A percentile compares a stretch with the other conserved stretches of the same genome.
phyloP scores from a whole-genome alignment of 331 rosid species.

The Spiraea crenata region DNA sequence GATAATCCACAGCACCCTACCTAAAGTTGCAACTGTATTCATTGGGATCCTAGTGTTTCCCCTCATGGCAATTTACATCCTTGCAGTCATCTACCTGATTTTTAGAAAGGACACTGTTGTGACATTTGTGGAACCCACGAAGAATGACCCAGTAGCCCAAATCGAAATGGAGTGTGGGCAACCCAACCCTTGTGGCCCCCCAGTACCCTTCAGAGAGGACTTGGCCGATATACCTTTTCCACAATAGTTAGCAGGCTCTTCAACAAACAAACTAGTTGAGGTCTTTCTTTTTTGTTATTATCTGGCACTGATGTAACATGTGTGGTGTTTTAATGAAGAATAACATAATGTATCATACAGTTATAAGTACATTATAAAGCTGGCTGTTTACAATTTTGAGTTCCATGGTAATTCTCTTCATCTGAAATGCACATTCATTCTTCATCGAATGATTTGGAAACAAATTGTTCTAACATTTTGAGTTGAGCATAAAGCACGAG shows the following conservation, averaged over 20 bases:
- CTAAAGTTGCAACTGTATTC: conserved; percentile 59
- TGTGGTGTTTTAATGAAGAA: background rate
- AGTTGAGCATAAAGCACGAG: no score
- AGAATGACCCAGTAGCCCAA: conserved; percentile 42
- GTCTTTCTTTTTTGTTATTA: background rate
- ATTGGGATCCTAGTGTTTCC: conserved; percentile 80
- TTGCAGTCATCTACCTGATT: conserved; percentile 55
- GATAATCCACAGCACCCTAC: conserved; percentile 63
- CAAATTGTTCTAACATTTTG: no score
- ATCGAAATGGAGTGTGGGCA: conserved; percentile 52
- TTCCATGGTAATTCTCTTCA: no score
- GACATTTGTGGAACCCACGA: conserved; percentile 46
- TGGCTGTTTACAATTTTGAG: no score
- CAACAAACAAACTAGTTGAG: background rate
- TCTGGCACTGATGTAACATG: background rate
- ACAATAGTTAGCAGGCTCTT: background rate
- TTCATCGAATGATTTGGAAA: no score
- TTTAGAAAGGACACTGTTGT: conserved; percentile 63
- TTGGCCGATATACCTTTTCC: conserved; percentile 55
- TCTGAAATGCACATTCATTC: no score
- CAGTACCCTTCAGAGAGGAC: conserved; percentile 58
- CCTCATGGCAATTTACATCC: conserved; percentile 55
- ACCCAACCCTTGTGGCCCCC: conserved; percentile 22
- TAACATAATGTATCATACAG: no score
- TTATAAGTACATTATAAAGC: no score